Conservation (phyloP, 768 basidiomycete genomes). For the Fomitopsis serialis region DNA sequence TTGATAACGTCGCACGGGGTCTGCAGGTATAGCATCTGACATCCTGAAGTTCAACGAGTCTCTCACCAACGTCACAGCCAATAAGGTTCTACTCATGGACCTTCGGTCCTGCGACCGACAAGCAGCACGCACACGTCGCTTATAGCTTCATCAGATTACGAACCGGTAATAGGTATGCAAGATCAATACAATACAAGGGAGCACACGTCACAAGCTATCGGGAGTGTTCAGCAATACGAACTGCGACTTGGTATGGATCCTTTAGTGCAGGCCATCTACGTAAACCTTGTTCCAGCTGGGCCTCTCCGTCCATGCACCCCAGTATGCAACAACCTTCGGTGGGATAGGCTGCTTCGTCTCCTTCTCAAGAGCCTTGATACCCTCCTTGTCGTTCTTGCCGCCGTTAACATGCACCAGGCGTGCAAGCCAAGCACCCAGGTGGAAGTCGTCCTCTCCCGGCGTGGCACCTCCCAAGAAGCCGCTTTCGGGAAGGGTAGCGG, state of each 20-base stretch:
- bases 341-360: slow-evolving; percentile 33
- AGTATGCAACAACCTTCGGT: slow-evolving; percentile 35
- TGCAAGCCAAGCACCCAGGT: slow-evolving; percentile 48
- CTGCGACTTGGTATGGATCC: too few relatives aligned
- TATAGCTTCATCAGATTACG: too few relatives aligned
- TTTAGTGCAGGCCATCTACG: slow-evolving; percentile 38
- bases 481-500: slow-evolving; percentile 32
- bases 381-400: slow-evolving; percentile 31
- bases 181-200: too few relatives aligned
- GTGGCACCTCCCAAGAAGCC: slow-evolving; percentile 43
- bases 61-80: too few relatives aligned
- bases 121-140: too few relatives aligned
- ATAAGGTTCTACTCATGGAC: too few relatives aligned
- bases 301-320: slow-evolving; percentile 38
- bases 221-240: too few relatives aligned
- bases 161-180: too few relatives aligned
- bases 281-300: slow-evolving; percentile 38
- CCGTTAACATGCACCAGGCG: slow-evolving; percentile 37
- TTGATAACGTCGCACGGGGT: neutral
- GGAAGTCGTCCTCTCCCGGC: slow-evolving; percentile 52
- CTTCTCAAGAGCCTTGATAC: slow-evolving; percentile 32
- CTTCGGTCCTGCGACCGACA: too few relatives aligned
- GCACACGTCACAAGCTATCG: too few relatives aligned
- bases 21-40: too few relatives aligned
- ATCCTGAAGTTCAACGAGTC: too few relatives aligned